phyloP scores from a whole-genome alignment of 495 filamentous ascomycete species.

The Annulohypoxylon bovei region DNA sequence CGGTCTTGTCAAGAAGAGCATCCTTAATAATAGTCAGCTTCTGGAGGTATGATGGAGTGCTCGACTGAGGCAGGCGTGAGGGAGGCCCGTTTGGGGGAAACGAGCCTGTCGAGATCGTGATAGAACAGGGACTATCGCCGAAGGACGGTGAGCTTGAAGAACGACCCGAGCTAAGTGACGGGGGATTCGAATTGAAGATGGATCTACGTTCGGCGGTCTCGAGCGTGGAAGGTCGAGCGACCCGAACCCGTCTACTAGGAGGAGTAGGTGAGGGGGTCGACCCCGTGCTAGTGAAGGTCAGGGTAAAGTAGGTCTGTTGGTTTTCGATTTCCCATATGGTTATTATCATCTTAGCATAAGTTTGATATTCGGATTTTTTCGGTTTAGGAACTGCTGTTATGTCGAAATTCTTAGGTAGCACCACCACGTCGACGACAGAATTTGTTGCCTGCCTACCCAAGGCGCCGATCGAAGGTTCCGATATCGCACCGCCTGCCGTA shows the following conservation, averaged over 20 bases:
- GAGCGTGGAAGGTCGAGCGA: slow-evolving; percentile 48
- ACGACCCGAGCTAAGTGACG: slow-evolving; percentile 55
- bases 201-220: slow-evolving; percentile 50
- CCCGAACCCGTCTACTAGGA: slow-evolving; percentile 32
- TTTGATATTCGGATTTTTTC: slow-evolving; percentile 51
- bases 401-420: slow-evolving; percentile 51
- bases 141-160: slow-evolving; percentile 52
- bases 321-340: slow-evolving; percentile 70
- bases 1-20: slow-evolving; percentile 72
- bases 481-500: slow-evolving; percentile 13
- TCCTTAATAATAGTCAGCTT: slow-evolving; percentile 76
- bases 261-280: slow-evolving; percentile 38
- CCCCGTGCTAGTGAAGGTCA: slow-evolving; percentile 69
- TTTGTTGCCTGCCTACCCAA: slow-evolving; percentile 51
- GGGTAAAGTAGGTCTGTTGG: slow-evolving; percentile 66
- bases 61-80: slow-evolving; percentile 54
- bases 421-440: slow-evolving; percentile 66
- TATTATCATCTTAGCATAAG: slow-evolving; percentile 72
- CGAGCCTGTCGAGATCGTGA: slow-evolving; percentile 56
- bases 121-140: slow-evolving; percentile 50
- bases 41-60: slow-evolving; percentile 66
- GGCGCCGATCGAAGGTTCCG: slow-evolving; percentile 2
- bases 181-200: slow-evolving; percentile 50
- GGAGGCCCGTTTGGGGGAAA: slow-evolving; percentile 71
- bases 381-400: slow-evolving; percentile 40